phyloP scores from a whole-genome alignment of 2,329 filamentous ascomycete species.

The Trichoderma brevicompactum region DNA sequence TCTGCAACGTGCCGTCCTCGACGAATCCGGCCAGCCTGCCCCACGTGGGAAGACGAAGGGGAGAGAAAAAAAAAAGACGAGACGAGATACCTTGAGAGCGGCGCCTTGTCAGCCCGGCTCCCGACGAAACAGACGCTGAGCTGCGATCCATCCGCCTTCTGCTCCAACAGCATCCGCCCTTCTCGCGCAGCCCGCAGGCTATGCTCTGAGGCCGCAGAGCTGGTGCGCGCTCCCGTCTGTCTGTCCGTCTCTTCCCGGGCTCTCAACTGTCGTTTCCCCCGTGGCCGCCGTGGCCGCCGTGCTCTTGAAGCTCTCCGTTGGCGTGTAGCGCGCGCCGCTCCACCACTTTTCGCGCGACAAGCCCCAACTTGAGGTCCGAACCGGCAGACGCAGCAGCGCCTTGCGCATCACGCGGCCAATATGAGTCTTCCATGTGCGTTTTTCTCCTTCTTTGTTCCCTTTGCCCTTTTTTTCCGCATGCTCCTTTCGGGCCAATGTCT shows the following conservation, averaged over 20 bases:
- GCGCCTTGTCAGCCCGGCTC: no score
- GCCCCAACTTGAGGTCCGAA: background rate
- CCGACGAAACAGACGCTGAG: background rate
- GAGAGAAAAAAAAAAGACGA: background rate
- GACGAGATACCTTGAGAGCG: no score
- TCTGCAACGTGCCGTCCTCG: background rate
- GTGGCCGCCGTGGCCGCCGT: no score
- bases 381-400: background rate
- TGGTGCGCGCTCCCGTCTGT: slow-evolving; percentile 25
- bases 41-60: background rate
- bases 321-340: slow-evolving; percentile 26
- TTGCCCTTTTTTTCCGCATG: background rate
- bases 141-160: background rate
- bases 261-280: no score
- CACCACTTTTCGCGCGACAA: slow-evolving; percentile 22
- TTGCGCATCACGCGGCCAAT: slow-evolving; percentile 24
- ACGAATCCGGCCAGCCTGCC: slow-evolving; percentile 8
- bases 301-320: slow-evolving; percentile 8
- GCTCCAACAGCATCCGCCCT: background rate
- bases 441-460: background rate
- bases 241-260: background rate
- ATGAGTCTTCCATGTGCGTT: slow-evolving; percentile 37
- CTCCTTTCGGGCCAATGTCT: background rate
- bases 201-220: slow-evolving; percentile 31
- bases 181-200: slow-evolving; percentile 22